Base-by-base conservation (phyloP, 1,284 basidiomycete genomes). In the Fomitopsis pinicola region DNA sequence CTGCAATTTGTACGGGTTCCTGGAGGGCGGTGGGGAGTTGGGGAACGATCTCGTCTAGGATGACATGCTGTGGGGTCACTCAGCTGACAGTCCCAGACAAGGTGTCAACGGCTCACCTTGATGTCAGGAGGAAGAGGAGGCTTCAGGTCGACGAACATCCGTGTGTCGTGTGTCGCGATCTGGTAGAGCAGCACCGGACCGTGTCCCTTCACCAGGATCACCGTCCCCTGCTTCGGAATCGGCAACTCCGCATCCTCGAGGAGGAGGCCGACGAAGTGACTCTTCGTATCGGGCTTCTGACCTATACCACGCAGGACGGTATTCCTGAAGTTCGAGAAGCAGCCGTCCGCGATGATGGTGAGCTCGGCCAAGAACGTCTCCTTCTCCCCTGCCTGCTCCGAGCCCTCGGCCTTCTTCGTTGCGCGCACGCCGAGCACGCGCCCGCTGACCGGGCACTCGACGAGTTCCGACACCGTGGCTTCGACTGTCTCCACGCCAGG, bases 61-160 rank as follows among this genome's bases (percentile, higher is more conserved):
- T 88, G 73, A 92, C 84, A 17, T 75, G 75, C 90, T 94, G 67
- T 6, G 65, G 28, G 28, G 10, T 12, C 3, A 15, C 15, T 35
- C 35, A 35, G n/a, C 45, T 50, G 40, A 17, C 5, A 48, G 28
- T 2, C 54, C 26, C 36, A 52, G 9, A 4, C 45, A 19, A 15
- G 52, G 33, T 59, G 63, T 59, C 6, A 9, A 5, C 7, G 14
- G 66, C 22, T 60, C 69, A 86, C 92, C 79, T 89, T 92, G 70
- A 94, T 82, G 66, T 95, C 89, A 6, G 86, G 79, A 0, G 97
- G 96, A 48, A 97, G 80, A 45, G 94, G 95, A 6, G 85, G 81
- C 69, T 94, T 93, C 58, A 98, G 84, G 76, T 98, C 96, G 63
- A 98, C 86, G 60, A 99, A 84, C 78, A 99, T 95, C 44, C 97